phyloP scores from a whole-genome alignment of 441 rosid genomes.

The Brassica balearica region DNA sequence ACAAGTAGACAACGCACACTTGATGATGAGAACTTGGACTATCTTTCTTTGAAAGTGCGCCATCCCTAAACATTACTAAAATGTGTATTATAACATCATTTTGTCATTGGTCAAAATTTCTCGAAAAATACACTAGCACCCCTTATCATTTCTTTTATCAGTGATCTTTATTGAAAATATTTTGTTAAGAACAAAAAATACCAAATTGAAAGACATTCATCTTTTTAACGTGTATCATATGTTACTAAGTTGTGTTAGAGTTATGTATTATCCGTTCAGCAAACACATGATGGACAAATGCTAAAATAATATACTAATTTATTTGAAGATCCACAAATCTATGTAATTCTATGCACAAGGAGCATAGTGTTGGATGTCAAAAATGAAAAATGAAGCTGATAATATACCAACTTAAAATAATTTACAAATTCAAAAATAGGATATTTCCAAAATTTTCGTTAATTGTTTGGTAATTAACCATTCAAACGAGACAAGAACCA shows the following conservation, averaged over 20 bases:
- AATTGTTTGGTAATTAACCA: not conserved
- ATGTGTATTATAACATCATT: not conserved
- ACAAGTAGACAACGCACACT: not conserved
- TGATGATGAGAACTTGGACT: not conserved
- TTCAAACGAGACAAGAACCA: not conserved
- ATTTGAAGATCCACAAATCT: not conserved
- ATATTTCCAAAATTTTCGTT: not conserved
- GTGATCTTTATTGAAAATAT: not conserved
- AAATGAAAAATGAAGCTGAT: not conserved
- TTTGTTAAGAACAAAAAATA: not conserved
- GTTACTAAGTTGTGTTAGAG: not conserved
- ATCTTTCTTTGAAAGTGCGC: not conserved
- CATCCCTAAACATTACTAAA: not conserved
- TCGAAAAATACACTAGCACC: not conserved
- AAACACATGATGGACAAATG: not conserved
- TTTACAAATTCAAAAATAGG: constrained; percentile 18
- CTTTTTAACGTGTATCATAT: not conserved
- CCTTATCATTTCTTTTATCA: too few relatives aligned
- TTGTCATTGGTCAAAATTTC: not conserved
- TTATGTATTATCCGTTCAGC: not conserved
- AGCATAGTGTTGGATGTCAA: not conserved
- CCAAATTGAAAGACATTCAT: not conserved
- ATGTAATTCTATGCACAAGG: not conserved
- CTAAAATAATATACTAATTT: not conserved
- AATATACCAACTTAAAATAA: not conserved